Evolutionary conservation across 179 eudicot genomes (phyloP).

Genomic region (Beta macrorhiza): DNA sequence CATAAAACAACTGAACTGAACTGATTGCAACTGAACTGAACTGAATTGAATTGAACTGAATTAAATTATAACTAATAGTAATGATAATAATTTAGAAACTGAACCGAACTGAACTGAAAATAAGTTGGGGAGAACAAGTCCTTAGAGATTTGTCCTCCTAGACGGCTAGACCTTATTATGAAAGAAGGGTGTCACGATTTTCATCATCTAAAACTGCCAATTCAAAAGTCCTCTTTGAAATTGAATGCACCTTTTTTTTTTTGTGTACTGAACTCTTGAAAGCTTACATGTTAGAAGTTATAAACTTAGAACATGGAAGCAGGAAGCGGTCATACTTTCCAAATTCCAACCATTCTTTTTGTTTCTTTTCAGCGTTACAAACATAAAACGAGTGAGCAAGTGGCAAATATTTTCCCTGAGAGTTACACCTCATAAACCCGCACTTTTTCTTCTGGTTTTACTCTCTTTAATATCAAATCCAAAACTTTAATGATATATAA

Average conservation of each 20-base stretch:
- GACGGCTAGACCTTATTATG: not conserved
- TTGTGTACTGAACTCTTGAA: not conserved
- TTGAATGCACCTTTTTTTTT: not conserved
- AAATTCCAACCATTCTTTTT: not conserved
- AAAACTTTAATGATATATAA: no score
- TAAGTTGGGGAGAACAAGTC: no score
- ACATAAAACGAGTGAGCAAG: not conserved
- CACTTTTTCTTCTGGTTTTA: not conserved
- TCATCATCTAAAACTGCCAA: conserved; percentile 2
- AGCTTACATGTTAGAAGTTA: not conserved
- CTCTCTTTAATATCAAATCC: not conserved
- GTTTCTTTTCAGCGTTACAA: conserved; percentile 4
- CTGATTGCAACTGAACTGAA: no score
- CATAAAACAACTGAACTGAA: no score
- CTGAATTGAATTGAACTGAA: no score
- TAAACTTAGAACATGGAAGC: not conserved
- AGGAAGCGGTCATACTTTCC: conserved; percentile 11
- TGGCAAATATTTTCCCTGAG: not conserved
- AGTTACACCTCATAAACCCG: not conserved
- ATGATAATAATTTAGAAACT: no score
- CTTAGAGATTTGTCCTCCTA: not conserved
- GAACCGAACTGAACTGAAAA: no score
- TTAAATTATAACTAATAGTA: no score
- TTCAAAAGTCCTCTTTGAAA: not conserved
- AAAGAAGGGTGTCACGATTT: conserved; percentile 5